Conservation (phyloP, 331 rosid genomes). For the Pyrus hybrid region DNA sequence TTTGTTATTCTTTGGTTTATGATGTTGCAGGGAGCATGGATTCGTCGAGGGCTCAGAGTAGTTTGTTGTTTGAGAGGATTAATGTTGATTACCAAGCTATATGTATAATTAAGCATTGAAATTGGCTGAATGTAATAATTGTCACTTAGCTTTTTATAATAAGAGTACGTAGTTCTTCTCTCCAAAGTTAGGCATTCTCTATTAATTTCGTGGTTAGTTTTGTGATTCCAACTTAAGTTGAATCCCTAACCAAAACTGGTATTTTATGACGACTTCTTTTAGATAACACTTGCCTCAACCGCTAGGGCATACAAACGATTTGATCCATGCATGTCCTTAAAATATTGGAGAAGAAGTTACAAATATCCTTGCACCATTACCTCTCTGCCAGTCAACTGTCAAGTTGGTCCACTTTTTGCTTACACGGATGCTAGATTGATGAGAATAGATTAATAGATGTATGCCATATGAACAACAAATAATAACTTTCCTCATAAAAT, state of each 20-base stretch:
- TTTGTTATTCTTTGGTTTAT: neutral
- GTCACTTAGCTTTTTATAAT: neutral
- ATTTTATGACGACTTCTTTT: neutral
- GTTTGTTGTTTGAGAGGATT: neutral
- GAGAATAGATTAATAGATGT: too few species aligned
- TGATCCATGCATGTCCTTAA: too few species aligned
- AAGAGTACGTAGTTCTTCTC: neutral
- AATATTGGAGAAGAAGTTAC: neutral
- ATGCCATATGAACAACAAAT: too few species aligned
- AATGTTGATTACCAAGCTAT: neutral
- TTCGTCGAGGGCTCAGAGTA: neutral
- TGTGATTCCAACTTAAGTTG: neutral
- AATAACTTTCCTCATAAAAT: too few species aligned
- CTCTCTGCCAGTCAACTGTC: too few species aligned
- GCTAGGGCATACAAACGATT: neutral
- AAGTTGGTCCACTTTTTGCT: too few species aligned
- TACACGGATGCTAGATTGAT: too few species aligned
- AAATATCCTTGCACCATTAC: too few species aligned
- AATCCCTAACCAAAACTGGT: neutral
- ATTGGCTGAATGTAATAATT: neutral
- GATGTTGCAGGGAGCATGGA: constrained; percentile 35
- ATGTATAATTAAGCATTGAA: neutral
- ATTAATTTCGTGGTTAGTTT: neutral
- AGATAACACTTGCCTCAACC: neutral
- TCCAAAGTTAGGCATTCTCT: neutral